Evolutionary conservation across 2,329 filamentous ascomycete species (phyloP).

Genomic region (Zymoseptoria passerinii): DNA sequence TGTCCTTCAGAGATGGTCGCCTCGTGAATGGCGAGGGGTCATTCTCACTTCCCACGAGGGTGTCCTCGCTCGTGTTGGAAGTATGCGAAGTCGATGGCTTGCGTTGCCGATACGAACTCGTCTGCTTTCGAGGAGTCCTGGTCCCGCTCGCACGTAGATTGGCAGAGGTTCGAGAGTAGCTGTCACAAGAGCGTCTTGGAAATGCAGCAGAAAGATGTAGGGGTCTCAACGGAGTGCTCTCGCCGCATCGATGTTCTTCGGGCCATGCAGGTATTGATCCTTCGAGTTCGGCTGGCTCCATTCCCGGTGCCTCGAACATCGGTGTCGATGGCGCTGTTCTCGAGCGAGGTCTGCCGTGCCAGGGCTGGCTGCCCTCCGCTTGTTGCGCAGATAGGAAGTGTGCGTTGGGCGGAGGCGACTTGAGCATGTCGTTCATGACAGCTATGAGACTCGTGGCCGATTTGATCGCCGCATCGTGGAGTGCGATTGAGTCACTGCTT

Average conservation of each 20-base stretch:
- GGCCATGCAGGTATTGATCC: conserved; percentile 16
- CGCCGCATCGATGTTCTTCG: not conserved
- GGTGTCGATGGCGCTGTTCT: conserved; percentile 34
- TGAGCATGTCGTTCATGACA: conserved; percentile 37
- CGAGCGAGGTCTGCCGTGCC: conserved; percentile 33
- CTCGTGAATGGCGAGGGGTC: not conserved
- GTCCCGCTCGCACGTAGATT: not conserved
- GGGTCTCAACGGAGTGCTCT: not conserved
- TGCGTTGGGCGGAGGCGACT: conserved; percentile 31
- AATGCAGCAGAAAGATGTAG: not conserved
- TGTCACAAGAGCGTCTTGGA: conserved; percentile 2
- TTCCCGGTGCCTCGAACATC: conserved; percentile 17
- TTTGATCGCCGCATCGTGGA: conserved; percentile 27
- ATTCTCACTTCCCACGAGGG: not conserved
- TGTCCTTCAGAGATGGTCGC: conserved; percentile 3
- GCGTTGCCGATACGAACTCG: not conserved
- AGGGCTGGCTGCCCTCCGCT: conserved; percentile 28
- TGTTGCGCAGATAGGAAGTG: conserved; percentile 23
- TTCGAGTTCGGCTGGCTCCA: conserved; percentile 22
- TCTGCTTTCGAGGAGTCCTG: not conserved
- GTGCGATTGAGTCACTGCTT: conserved; percentile 18
- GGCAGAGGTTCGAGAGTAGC: conserved; percentile 3
- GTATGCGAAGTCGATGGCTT: not conserved
- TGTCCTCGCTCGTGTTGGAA: conserved; percentile 4
- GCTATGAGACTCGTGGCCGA: conserved; percentile 31